Evolutionary conservation across 768 basidiomycete species (phyloP).

Genomic region (Russula emetica): DNA sequence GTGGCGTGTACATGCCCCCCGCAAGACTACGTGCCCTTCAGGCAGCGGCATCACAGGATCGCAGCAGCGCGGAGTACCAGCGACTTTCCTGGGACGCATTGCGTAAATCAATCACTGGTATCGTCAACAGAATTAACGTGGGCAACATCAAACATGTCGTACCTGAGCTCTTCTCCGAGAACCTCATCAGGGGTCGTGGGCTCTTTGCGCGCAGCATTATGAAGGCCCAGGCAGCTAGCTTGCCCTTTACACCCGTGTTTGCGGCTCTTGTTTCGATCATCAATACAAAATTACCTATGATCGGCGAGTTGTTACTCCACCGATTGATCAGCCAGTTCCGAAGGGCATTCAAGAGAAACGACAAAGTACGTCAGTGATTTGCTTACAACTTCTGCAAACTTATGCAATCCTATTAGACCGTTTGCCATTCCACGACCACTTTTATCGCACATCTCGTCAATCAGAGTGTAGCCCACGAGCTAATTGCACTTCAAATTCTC

Average conservation of each 20-base stretch:
- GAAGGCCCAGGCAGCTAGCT: conserved; percentile 96
- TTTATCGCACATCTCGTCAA: conserved; percentile 61
- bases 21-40: conserved; percentile 89
- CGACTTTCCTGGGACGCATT: conserved; percentile 96
- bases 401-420: conserved; percentile 50
- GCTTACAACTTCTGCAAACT: background rate
- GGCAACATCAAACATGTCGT: conserved; percentile 93
- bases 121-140: conserved; percentile 98
- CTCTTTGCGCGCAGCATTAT: conserved; percentile 92
- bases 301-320: conserved; percentile 86
- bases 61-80: conserved; percentile 85
- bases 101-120: conserved; percentile 96
- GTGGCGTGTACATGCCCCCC: conserved; percentile 96
- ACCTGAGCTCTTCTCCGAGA: conserved; percentile 88
- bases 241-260: conserved; percentile 97
- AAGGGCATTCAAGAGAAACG: conserved; percentile 91
- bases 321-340: conserved; percentile 94
- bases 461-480: conserved; percentile 84
- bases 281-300: conserved; percentile 95
- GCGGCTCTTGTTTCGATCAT: conserved; percentile 90
- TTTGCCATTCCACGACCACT: conserved; percentile 89
- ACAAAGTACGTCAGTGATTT: conserved; percentile 62
- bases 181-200: conserved; percentile 89
- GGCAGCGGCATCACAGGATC: conserved; percentile 75
- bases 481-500: conserved; percentile 92